These are phyloP conservation scores for Neurospora crassa DNA, from an alignment of 2,329 filamentous ascomycete species.

Conservation along the genomic window DNA sequence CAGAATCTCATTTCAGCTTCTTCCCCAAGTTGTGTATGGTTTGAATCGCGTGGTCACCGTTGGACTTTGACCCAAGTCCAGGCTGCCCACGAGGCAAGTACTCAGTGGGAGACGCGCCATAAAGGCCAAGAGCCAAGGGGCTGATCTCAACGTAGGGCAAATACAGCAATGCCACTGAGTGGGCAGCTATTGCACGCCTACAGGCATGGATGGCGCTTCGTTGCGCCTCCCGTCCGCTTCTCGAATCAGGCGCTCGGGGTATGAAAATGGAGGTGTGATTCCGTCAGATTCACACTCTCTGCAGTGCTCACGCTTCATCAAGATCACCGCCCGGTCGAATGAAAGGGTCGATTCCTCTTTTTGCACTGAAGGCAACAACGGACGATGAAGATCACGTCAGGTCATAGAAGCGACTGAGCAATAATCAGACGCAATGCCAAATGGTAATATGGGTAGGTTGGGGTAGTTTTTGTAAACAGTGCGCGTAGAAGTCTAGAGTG, in stretches of 20 bases:
- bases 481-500: background rate
- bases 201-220: slow-evolving; percentile 6
- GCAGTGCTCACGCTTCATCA: background rate
- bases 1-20: background rate
- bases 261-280: background rate
- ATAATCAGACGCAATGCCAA: background rate
- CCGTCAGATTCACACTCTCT: background rate
- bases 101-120: background rate
- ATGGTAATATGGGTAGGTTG: background rate
- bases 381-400: background rate
- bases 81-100: background rate
- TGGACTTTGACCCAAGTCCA: background rate
- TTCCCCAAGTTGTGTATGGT: background rate
- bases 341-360: background rate
- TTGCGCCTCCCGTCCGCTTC: slow-evolving; percentile 16
- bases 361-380: background rate
- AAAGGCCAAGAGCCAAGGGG: background rate
- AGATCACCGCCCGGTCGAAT: background rate
- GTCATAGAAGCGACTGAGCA: background rate
- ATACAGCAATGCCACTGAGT: slow-evolving; percentile 8
- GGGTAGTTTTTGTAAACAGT: background rate
- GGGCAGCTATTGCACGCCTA: slow-evolving; percentile 3
- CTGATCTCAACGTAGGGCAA: slow-evolving; percentile 2
- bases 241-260: slow-evolving; percentile 1
- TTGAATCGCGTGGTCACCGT: background rate